Conservation (phyloP, 1,284 basidiomycete species). For the Erythrobasidium hasegawianum region DNA sequence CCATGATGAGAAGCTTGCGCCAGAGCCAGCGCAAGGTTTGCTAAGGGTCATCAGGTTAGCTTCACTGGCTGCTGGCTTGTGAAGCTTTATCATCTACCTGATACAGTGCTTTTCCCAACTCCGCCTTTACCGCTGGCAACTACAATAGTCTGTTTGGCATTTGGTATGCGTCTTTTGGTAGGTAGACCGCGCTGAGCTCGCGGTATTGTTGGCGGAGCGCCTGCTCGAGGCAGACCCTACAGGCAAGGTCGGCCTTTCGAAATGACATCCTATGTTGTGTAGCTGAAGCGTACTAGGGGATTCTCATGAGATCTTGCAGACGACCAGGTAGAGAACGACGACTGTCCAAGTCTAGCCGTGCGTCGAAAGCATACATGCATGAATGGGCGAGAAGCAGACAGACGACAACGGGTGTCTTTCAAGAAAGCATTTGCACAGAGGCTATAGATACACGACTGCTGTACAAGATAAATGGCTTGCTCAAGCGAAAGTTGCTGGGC, state of each 20-base stretch:
- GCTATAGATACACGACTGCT: not conserved
- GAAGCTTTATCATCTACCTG: slow-evolving; percentile 64
- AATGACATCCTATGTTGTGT: not conserved
- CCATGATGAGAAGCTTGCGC: slow-evolving; percentile 51
- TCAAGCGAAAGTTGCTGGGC: slow-evolving; percentile 30
- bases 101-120: slow-evolving; percentile 92
- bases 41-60: slow-evolving; percentile 50
- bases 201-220: slow-evolving; percentile 44
- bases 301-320: slow-evolving; percentile 33
- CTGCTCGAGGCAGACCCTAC: slow-evolving; percentile 42
- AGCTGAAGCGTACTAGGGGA: slow-evolving; percentile 27
- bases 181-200: slow-evolving; percentile 51
- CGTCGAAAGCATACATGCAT: not conserved
- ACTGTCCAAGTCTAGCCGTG: slow-evolving; percentile 9
- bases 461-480: not conserved
- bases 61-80: not conserved
- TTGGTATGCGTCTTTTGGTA: slow-evolving; percentile 53
- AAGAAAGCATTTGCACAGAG: not conserved
- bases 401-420: not conserved
- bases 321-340: slow-evolving; percentile 12
- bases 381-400: slow-evolving; percentile 5
- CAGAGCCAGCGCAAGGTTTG: slow-evolving; percentile 76
- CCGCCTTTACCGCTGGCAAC: slow-evolving; percentile 96
- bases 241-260: slow-evolving; percentile 3
- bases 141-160: slow-evolving; percentile 63